Percentiles rank a stretch among this genome's conserved stretches.
Conservation (phyloP, 441 rosid species). For the Jatropha podagrica region DNA sequence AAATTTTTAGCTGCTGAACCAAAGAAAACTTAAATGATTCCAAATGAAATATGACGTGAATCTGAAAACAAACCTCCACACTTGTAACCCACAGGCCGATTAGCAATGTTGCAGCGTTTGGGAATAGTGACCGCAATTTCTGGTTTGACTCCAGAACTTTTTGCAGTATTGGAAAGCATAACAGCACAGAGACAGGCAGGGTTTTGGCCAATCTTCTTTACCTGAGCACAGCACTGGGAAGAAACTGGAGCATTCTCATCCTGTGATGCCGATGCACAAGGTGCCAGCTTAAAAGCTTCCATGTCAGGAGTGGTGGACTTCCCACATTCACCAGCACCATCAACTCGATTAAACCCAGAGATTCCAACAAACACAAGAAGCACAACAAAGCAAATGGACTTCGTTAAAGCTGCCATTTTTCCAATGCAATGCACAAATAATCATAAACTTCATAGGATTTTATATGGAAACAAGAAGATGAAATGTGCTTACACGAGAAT, state of each 20-base stretch:
- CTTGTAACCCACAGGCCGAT: constrained; percentile 82
- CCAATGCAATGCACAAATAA: constrained; percentile 28
- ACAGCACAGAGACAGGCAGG: constrained; percentile 84
- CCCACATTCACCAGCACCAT: constrained; percentile 83
- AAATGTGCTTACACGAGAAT: constrained; percentile 24
- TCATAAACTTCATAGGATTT: constrained; percentile 23
- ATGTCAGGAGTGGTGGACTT: constrained; percentile 56
- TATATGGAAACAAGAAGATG: constrained; percentile 35
- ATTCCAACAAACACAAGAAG: constrained; percentile 39
- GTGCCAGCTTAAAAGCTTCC: constrained; percentile 79
- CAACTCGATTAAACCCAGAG: constrained; percentile 37
- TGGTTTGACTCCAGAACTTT: constrained; percentile 64
- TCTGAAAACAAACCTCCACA: constrained; percentile 62
- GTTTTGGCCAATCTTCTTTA: constrained; percentile 68
- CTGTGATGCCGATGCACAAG: constrained; percentile 72
- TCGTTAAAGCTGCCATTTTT: constrained; percentile 41
- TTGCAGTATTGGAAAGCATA: constrained; percentile 84
- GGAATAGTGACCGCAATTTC: constrained; percentile 80
- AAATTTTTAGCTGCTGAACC: no score
- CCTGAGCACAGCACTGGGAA: constrained; percentile 60
- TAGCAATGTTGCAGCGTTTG: constrained; percentile 73
- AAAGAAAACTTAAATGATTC: background rate
- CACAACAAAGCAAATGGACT: constrained; percentile 34
- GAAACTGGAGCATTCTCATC: constrained; percentile 51
- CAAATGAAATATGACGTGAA: constrained; percentile 5